These are phyloP conservation scores for Boletus vermiculosoides DNA, from an alignment of 768 basidiomycete species.

Conservation along the genomic window DNA sequence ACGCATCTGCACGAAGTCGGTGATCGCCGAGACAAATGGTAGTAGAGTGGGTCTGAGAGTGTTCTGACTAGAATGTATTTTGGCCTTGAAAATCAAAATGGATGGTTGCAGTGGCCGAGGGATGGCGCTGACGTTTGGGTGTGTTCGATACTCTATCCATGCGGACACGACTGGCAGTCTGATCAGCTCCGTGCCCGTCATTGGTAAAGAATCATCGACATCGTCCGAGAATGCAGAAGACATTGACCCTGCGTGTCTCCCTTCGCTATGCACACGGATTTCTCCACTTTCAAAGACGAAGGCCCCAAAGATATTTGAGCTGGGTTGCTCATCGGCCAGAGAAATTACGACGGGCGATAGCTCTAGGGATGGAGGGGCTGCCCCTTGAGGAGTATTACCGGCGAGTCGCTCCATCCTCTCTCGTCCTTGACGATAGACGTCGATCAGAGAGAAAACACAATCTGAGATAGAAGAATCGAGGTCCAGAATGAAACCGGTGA, in stretches of 20 bases:
- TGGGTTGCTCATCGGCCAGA: slow-evolving; percentile 33
- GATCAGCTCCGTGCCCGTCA: slow-evolving; percentile 56
- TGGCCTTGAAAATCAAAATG: slow-evolving; percentile 75
- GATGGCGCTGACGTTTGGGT: slow-evolving; percentile 39
- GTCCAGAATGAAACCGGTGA: slow-evolving; percentile 84
- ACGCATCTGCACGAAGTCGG: slow-evolving; percentile 65
- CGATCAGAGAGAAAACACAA: slow-evolving; percentile 77
- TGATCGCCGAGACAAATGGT: slow-evolving; percentile 79
- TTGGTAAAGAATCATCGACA: slow-evolving; percentile 53
- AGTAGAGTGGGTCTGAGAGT: slow-evolving; percentile 77
- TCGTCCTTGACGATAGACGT: slow-evolving; percentile 82
- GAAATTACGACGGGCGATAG: slow-evolving; percentile 4
- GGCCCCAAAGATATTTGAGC: slow-evolving; percentile 61
- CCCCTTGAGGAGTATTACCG: slow-evolving; percentile 47
- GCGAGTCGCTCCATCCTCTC: slow-evolving; percentile 70
- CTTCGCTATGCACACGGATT: slow-evolving; percentile 66
- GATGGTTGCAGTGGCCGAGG: slow-evolving; percentile 49
- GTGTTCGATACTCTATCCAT: slow-evolving; percentile 78
- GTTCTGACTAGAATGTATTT: slow-evolving; percentile 89
- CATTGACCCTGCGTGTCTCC: slow-evolving; percentile 39
- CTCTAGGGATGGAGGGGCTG: slow-evolving; percentile 4
- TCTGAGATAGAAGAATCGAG: slow-evolving; percentile 78
- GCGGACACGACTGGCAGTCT: slow-evolving; percentile 75
- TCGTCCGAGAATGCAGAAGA: slow-evolving; percentile 40
- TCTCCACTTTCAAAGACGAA: slow-evolving; percentile 83